phyloP scores from a whole-genome alignment of 768 basidiomycete species.

The Amanita muscaria region DNA sequence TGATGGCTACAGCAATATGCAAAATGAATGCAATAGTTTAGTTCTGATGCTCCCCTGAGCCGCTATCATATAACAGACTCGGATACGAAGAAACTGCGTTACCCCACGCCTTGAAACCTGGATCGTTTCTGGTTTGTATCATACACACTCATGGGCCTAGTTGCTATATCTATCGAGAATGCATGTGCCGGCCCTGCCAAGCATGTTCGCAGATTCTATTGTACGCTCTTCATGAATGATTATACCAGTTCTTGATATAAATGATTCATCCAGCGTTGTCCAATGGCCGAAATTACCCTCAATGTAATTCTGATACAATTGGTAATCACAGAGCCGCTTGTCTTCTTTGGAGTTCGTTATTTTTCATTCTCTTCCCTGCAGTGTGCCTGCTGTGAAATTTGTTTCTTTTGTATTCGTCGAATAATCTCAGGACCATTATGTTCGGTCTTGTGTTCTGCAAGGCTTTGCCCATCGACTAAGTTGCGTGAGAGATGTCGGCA shows the following conservation, averaged over 20 bases:
- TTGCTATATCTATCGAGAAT: not conserved
- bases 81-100: not conserved
- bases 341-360: too few species aligned
- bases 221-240: not conserved
- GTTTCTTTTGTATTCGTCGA: too few species aligned
- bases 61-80: constrained; percentile 1
- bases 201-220: not conserved
- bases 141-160: not conserved
- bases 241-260: not conserved
- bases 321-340: not conserved
- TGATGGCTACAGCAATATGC: too few species aligned
- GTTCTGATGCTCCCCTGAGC: not conserved
- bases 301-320: constrained; percentile 5
- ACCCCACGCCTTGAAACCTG: not conserved
- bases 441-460: too few species aligned
- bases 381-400: too few species aligned
- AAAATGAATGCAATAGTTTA: too few species aligned
- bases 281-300: constrained; percentile 1
- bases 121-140: not conserved
- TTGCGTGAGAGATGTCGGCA: too few species aligned
- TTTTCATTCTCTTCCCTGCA: too few species aligned
- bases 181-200: not conserved
- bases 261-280: not conserved
- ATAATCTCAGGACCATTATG: too few species aligned
- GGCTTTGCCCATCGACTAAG: too few species aligned